Conservation (phyloP, 768 basidiomycete species). For the Podaxis pistillaris region DNA sequence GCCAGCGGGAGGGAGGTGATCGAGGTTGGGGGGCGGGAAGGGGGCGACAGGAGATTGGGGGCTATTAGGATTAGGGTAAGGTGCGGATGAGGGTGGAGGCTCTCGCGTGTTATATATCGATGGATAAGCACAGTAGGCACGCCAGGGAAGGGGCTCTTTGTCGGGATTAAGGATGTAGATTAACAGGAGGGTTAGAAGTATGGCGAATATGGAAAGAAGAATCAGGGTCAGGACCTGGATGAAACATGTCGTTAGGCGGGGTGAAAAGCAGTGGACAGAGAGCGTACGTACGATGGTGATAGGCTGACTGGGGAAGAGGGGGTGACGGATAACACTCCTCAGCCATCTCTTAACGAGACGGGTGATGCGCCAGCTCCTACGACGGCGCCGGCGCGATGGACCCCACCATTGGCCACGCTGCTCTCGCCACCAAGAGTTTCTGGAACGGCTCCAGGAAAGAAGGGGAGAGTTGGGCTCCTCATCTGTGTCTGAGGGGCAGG, state of each 20-base stretch:
- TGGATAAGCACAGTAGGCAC: conserved; percentile 84
- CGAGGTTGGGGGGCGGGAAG: conserved; percentile 76
- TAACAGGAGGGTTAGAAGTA: conserved; percentile 81
- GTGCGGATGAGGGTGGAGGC: conserved; percentile 35
- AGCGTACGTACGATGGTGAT: conserved; percentile 66
- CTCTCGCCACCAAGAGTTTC: conserved; percentile 41
- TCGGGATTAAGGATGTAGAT: conserved; percentile 95
- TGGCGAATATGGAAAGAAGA: conserved; percentile 76
- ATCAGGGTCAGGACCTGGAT: conserved; percentile 38
- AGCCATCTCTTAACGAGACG: conserved; percentile 55
- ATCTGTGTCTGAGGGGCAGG: conserved; percentile 61
- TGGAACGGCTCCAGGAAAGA: conserved; percentile 27
- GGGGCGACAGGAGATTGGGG: conserved; percentile 29
- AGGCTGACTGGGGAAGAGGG: conserved; percentile 77
- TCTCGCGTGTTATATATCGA: conserved; percentile 39
- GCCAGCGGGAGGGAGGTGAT: conserved; percentile 77
- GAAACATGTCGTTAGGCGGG: conserved; percentile 11
- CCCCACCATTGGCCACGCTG: conserved; percentile 60
- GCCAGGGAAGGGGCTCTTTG: conserved; percentile 93
- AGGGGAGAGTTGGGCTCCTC: conserved; percentile 55
- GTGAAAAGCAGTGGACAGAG: conserved; percentile 2
- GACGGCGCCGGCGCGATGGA: conserved; percentile 49
- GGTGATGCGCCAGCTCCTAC: conserved; percentile 43
- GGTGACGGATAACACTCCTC: conserved; percentile 61
- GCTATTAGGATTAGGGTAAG: conserved; percentile 37